Conservation (phyloP, 2,329 filamentous ascomycete species). For the Diaporthe sp. region DNA sequence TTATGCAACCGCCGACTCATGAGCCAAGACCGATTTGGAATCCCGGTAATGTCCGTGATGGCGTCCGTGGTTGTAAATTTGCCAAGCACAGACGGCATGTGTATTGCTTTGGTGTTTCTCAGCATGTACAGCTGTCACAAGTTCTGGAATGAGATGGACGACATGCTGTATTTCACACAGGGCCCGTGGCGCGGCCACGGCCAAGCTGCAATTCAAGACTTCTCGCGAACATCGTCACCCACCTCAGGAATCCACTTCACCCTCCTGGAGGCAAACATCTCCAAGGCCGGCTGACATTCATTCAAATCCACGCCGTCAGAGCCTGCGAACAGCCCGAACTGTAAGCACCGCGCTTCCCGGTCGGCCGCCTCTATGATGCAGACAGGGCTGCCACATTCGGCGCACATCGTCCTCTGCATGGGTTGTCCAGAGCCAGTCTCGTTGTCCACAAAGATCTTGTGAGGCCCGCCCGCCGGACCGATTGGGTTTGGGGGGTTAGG, state of each 20-base stretch:
- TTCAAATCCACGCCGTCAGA: constrained; percentile 18
- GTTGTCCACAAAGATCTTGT: constrained; percentile 34
- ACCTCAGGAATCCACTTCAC: constrained; percentile 36
- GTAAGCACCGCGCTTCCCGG: constrained; percentile 32
- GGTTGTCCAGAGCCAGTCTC: constrained; percentile 33
- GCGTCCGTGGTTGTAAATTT: too few species aligned
- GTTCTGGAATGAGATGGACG: too few species aligned
- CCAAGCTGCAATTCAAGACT: background rate
- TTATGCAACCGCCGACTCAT: background rate
- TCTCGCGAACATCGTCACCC: constrained; percentile 34
- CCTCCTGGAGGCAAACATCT: constrained; percentile 34
- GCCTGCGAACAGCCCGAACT: constrained; percentile 36
- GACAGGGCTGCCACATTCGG: constrained; percentile 37
- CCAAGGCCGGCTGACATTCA: constrained; percentile 21
- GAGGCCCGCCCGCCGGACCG: background rate
- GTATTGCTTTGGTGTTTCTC: background rate
- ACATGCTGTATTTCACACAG: background rate
- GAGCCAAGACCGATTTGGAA: background rate
- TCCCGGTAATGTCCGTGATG: too few species aligned
- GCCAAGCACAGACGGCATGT: too few species aligned
- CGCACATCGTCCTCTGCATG: constrained; percentile 39
- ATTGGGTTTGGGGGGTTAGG: background rate
- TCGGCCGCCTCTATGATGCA: constrained; percentile 34
- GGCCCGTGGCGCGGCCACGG: background rate
- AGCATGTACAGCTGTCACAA: too few species aligned